A percentile compares a stretch with the other conserved stretches of the same genome.
Evolutionary conservation across 202 grass and related monocot species (phyloP).

Genomic region (Setaria italica): DNA sequence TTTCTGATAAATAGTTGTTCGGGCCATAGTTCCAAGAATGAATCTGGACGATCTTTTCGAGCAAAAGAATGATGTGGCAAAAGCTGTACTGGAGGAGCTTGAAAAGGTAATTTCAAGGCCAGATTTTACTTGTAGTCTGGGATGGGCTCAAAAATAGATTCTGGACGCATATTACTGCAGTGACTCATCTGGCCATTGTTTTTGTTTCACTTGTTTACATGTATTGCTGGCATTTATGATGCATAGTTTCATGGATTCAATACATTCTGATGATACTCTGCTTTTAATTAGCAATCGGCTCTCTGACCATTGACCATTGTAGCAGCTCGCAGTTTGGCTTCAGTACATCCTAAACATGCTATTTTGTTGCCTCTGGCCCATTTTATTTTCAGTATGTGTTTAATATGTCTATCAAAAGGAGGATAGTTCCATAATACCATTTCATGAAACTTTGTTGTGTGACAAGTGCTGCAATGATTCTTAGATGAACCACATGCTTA

Average conservation of each 20-base stretch:
- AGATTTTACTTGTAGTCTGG: not conserved
- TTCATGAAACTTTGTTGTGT: not conserved
- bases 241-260: not conserved
- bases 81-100: constrained; percentile 93
- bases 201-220: constrained; percentile 17
- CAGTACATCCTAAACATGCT: constrained; percentile 1
- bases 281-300: not conserved
- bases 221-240: not conserved
- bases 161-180: not conserved
- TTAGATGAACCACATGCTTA: not conserved
- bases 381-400: not conserved
- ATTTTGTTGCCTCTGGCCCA: not conserved
- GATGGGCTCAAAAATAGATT: not conserved
- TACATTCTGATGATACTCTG: not conserved
- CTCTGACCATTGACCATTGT: not conserved
- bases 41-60: constrained; percentile 89
- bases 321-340: not conserved
- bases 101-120: constrained; percentile 72
- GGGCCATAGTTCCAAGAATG: constrained; percentile 86
- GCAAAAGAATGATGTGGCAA: constrained; percentile 94
- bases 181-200: not conserved
- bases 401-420: not conserved
- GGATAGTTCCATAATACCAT: constrained; percentile 5
- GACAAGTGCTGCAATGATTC: not conserved
- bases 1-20: constrained; percentile 68